These are phyloP conservation scores for Ustilago loliicola DNA, from an alignment of 1,284 basidiomycete species.

Conservation along the genomic window DNA sequence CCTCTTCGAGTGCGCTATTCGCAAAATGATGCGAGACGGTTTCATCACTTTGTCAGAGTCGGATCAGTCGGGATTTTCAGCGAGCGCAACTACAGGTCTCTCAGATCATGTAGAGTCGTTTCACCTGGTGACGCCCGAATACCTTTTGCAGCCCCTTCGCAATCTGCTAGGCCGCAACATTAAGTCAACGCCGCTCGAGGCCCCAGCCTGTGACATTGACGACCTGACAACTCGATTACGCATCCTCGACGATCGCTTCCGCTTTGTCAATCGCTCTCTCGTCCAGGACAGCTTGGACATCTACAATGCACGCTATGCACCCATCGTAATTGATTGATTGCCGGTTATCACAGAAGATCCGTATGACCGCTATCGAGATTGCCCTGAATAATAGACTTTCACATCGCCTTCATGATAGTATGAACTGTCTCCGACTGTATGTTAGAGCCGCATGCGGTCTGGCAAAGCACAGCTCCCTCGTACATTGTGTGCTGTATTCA, in stretches of 20 bases:
- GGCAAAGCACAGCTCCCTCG: too few species aligned
- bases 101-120: constrained; percentile 15
- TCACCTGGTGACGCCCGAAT: constrained; percentile 39
- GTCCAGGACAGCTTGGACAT: constrained; percentile 38
- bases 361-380: neutral
- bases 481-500: too few species aligned
- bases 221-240: constrained; percentile 29
- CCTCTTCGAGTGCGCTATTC: constrained; percentile 43
- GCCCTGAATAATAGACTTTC: neutral
- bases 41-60: constrained; percentile 36
- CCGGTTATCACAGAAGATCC: neutral
- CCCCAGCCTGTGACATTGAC: constrained; percentile 10
- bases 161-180: constrained; percentile 14
- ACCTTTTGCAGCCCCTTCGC: constrained; percentile 21
- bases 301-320: constrained; percentile 15
- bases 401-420: too few species aligned
- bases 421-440: too few species aligned
- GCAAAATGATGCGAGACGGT: constrained; percentile 54
- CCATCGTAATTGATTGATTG: constrained; percentile 35
- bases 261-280: constrained; percentile 27
- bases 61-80: neutral
- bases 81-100: neutral
- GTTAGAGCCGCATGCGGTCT: too few species aligned
- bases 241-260: constrained; percentile 45
- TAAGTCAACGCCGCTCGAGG: neutral